Conservation (phyloP, 306 rosid genomes). For the Cucurbita maxima region DNA sequence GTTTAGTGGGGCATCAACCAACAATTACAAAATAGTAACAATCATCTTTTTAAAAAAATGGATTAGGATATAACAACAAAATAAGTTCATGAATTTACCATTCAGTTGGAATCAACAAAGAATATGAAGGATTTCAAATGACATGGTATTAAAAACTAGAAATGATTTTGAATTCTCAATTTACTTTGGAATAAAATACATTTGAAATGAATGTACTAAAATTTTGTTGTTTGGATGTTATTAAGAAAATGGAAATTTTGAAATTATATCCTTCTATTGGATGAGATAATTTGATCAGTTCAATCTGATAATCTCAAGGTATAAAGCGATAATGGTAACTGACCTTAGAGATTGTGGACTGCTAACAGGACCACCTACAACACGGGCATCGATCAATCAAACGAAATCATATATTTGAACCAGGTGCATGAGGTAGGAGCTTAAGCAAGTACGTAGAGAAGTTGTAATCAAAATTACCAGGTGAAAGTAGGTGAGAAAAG, state of each 20-base stretch:
- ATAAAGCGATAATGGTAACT: slow-evolving; percentile 8
- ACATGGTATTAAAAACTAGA: neutral
- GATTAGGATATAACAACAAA: neutral
- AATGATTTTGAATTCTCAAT: neutral
- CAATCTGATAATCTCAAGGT: neutral
- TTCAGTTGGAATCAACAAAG: neutral
- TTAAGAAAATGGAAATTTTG: neutral
- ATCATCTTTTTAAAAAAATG: neutral
- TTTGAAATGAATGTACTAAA: neutral
- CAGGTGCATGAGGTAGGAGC: neutral
- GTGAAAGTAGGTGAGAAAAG: slow-evolving; percentile 23
- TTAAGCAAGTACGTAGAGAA: neutral
- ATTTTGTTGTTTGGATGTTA: neutral
- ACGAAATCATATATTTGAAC: neutral
- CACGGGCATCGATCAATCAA: slow-evolving; percentile 4
- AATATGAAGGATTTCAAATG: neutral
- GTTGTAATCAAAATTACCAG: slow-evolving; percentile 22
- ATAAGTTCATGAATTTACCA: neutral
- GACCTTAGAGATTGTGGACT: slow-evolving; percentile 34
- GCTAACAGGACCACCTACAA: slow-evolving; percentile 32
- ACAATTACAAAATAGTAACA: neutral
- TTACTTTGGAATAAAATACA: neutral
- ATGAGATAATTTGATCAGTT: neutral
- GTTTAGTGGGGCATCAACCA: neutral
- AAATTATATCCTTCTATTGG: neutral